Evolutionary conservation across 306 rosid species (phyloP).

Genomic region (Benincasa hispida): DNA sequence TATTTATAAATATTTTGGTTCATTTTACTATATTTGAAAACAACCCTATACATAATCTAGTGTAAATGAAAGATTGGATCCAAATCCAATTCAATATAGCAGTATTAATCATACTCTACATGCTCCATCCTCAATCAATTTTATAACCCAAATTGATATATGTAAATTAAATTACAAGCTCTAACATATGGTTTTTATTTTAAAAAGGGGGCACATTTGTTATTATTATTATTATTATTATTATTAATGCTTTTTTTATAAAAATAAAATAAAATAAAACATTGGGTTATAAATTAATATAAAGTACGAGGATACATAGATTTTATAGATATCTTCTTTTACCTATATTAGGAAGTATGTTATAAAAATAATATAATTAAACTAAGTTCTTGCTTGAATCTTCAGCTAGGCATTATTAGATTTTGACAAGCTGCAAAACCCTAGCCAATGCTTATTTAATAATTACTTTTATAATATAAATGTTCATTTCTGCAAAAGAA

Average conservation of each 20-base stretch:
- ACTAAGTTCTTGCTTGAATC: not conserved
- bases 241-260: too few species aligned
- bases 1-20: too few species aligned
- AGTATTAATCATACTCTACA: not conserved
- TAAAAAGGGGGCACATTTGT: not conserved
- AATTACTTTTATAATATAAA: not conserved
- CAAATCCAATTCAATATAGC: not conserved
- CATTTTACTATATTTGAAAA: too few species aligned
- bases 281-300: not conserved
- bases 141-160: not conserved
- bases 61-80: not conserved
- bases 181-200: not conserved
- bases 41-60: too few species aligned
- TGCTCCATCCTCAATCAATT: not conserved
- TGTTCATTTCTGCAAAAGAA: not conserved
- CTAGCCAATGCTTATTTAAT: conserved; percentile 7
- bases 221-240: not conserved
- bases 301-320: not conserved
- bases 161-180: not conserved
- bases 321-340: not conserved
- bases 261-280: not conserved
- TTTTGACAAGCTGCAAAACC: conserved; percentile 11
- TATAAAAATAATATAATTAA: not conserved
- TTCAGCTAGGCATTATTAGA: conserved; percentile 7
- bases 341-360: not conserved